Evolutionary conservation across 495 filamentous ascomycete species (phyloP).

Genomic region (Massariosphaeria phaeospora): DNA sequence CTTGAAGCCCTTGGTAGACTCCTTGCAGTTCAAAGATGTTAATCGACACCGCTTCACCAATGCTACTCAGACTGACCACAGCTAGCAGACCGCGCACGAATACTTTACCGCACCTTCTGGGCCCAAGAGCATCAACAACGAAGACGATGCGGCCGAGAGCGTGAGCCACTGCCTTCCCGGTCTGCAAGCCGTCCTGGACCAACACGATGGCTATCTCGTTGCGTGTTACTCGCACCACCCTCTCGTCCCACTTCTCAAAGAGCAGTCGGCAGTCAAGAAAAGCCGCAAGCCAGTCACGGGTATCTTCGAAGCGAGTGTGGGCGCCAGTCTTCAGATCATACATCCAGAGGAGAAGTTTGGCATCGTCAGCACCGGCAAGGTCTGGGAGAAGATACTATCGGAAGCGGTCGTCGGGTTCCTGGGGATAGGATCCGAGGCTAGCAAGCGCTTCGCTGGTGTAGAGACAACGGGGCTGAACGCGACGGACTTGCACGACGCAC

Average conservation of each 20-base stretch:
- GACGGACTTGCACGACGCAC: slow-evolving; percentile 67
- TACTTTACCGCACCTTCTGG: slow-evolving; percentile 55
- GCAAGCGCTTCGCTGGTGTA: slow-evolving; percentile 64
- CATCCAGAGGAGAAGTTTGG: slow-evolving; percentile 61
- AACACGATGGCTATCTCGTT: slow-evolving; percentile 73
- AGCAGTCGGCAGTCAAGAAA: slow-evolving; percentile 21
- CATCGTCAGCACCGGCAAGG: slow-evolving; percentile 81
- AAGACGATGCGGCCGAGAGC: slow-evolving; percentile 50
- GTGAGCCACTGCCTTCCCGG: slow-evolving; percentile 52
- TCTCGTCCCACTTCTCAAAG: slow-evolving; percentile 59
- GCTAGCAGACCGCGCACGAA: slow-evolving; percentile 46
- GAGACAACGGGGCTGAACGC: slow-evolving; percentile 81
- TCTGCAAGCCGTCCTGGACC: slow-evolving; percentile 47
- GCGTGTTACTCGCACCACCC: slow-evolving; percentile 90
- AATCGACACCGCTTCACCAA: slow-evolving; percentile 20
- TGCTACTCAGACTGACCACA: slow-evolving; percentile 17
- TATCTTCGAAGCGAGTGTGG: slow-evolving; percentile 80
- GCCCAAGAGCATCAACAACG: slow-evolving; percentile 62
- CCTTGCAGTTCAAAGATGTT: slow-evolving; percentile 49
- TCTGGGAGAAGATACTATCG: slow-evolving; percentile 70
- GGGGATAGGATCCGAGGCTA: slow-evolving; percentile 36
- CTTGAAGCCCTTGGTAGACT: slow-evolving; percentile 58
- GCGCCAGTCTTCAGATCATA: slow-evolving; percentile 51
- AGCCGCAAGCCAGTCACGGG: slow-evolving; percentile 61
- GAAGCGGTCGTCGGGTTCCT: slow-evolving; percentile 55